These are phyloP conservation scores for Eucalyptus guilfoylei DNA, from an alignment of 345 rosid species.

Conservation along the genomic window DNA sequence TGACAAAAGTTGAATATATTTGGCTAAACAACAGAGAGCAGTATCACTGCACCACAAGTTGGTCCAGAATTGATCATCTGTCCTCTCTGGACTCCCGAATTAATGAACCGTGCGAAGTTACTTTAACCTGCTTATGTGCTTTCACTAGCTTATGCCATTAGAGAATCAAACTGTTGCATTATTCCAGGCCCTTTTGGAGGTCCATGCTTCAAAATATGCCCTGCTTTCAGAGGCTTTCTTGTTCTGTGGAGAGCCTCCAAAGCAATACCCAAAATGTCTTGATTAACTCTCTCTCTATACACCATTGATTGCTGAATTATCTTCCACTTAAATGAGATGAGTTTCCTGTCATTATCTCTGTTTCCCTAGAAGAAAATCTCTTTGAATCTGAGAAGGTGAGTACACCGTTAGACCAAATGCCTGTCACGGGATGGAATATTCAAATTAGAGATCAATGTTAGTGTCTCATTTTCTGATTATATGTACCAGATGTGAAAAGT, in stretches of 20 bases:
- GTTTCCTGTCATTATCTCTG: background rate
- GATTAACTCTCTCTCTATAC: background rate
- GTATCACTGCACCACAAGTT: background rate
- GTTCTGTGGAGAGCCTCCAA: background rate
- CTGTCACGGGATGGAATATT: background rate
- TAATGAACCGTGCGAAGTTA: rapidly evolving
- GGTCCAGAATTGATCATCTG: background rate
- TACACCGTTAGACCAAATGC: background rate
- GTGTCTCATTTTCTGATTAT: background rate
- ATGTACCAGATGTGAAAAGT: background rate
- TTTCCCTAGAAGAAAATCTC: background rate
- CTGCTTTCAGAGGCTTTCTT: background rate
- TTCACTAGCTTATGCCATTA: background rate
- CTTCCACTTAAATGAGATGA: background rate
- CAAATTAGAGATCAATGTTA: background rate
- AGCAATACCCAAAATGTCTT: background rate
- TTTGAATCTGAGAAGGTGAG: background rate
- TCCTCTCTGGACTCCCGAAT: background rate
- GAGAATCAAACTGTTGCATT: background rate
- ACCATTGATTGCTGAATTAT: background rate
- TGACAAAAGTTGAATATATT: background rate
- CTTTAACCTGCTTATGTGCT: background rate
- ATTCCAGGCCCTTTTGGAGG: background rate
- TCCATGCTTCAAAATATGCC: background rate
- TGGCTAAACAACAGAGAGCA: background rate